Evolutionary conservation across 2,329 filamentous ascomycete genomes (phyloP).

Genomic region (Cyphellophora attinorum): DNA sequence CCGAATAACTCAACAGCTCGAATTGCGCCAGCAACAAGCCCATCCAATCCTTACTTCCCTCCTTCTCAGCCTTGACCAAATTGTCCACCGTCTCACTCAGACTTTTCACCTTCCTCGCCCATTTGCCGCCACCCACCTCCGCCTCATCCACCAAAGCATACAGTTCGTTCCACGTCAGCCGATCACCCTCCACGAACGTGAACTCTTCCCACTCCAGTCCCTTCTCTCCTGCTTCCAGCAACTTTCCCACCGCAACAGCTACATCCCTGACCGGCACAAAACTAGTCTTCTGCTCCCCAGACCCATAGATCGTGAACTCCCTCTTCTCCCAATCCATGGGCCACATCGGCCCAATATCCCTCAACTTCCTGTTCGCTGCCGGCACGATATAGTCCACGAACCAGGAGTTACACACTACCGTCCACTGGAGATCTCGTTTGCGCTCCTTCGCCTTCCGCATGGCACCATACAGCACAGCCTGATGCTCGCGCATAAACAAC

Average conservation of each 20-base stretch:
- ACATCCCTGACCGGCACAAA: conserved; percentile 4
- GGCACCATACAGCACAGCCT: conserved; percentile 2
- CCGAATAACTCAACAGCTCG: conserved; percentile 6
- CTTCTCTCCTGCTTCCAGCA: conserved; percentile 7
- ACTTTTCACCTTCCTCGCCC: conserved; percentile 3
- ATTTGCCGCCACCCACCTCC: conserved; percentile 8
- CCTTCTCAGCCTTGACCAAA: not conserved
- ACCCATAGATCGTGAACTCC: conserved; percentile 8
- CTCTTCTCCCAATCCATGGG: conserved; percentile 6
- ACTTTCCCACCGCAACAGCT: conserved; percentile 4
- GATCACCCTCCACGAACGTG: conserved; percentile 47
- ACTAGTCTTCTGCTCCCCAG: conserved; percentile 3
- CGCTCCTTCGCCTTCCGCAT: not conserved
- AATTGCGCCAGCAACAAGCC: conserved; percentile 3
- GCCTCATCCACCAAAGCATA: conserved; percentile 6
- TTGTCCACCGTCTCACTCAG: not conserved
- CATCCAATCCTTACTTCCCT: not conserved
- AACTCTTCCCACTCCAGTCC: conserved; percentile 52
- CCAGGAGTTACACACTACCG: conserved; percentile 7
- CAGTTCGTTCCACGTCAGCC: conserved; percentile 45
- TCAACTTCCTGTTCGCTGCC: conserved; percentile 3
- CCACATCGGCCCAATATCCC: conserved; percentile 3
- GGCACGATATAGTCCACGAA: conserved; percentile 8
- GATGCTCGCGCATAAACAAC: conserved; percentile 1
- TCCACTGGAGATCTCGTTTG: conserved; percentile 1